These are phyloP conservation scores for Colletotrichum brevisporum DNA, from an alignment of 2,329 filamentous ascomycete species.

Conservation along the genomic window DNA sequence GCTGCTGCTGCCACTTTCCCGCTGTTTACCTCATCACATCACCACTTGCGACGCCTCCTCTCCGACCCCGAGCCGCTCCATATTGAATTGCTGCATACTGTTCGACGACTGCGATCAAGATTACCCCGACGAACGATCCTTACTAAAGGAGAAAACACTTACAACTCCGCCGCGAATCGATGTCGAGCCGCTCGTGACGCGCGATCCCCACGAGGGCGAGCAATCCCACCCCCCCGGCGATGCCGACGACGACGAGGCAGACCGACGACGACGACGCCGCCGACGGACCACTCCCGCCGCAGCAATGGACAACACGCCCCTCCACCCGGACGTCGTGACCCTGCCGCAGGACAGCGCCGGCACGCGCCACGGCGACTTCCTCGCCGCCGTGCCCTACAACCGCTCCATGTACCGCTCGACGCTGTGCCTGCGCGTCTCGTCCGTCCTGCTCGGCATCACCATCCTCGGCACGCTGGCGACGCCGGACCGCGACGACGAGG, in stretches of 20 bases:
- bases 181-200: conserved; percentile 1
- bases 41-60: conserved; percentile 1
- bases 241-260: conserved; percentile 16
- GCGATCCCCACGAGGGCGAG: conserved; percentile 8
- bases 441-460: conserved; percentile 23
- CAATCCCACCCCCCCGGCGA: background rate
- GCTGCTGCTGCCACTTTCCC: background rate
- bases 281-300: background rate
- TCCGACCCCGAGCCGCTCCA: background rate
- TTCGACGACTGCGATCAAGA: too few species aligned
- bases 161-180: conserved; percentile 3
- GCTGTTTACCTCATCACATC: background rate
- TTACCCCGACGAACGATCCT: too few species aligned
- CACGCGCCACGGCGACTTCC: conserved; percentile 38
- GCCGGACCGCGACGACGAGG: background rate
- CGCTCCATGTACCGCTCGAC: conserved; percentile 36
- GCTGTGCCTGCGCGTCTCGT: conserved; percentile 30
- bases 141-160: background rate
- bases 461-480: conserved; percentile 27
- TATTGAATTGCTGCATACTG: too few species aligned
- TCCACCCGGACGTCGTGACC: conserved; percentile 34
- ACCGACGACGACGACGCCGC: background rate
- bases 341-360: conserved; percentile 8
- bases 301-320: conserved; percentile 39
- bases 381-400: conserved; percentile 39